Evolutionary conservation across 352 stramenopile genomes (phyloP).

Genomic region (Phytophthora aleatoria): DNA sequence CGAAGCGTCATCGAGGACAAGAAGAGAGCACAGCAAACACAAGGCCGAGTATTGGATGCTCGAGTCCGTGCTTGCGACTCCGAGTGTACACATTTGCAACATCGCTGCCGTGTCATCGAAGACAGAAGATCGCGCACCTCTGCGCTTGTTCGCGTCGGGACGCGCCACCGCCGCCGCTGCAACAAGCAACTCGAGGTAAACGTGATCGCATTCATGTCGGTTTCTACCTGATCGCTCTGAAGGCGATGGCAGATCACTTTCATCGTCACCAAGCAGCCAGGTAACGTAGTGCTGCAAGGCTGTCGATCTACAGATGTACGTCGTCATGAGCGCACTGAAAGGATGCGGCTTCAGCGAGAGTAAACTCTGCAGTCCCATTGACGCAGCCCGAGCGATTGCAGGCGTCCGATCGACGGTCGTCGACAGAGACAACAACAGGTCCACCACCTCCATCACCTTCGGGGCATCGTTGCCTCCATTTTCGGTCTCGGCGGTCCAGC

Average conservation of each 20-base stretch:
- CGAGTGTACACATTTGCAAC: constrained; percentile 29
- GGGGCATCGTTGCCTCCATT: constrained; percentile 9
- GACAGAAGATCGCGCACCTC: constrained; percentile 19
- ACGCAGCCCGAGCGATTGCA: constrained; percentile 14
- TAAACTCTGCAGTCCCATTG: constrained; percentile 19
- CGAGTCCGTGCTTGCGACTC: constrained; percentile 12
- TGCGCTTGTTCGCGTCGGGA: constrained; percentile 11
- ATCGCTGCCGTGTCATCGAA: constrained; percentile 30
- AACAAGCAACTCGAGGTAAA: constrained; percentile 28
- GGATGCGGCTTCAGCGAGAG: constrained; percentile 16
- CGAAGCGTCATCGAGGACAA: constrained; percentile 23
- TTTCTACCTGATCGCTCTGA: not conserved
- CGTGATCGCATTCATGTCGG: constrained; percentile 10
- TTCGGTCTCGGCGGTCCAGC: not conserved
- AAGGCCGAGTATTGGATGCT: constrained; percentile 27
- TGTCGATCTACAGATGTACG: constrained; percentile 29
- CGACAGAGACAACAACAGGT: constrained; percentile 30
- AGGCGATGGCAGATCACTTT: not conserved
- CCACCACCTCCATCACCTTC: constrained; percentile 29
- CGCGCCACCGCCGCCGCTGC: constrained; percentile 14
- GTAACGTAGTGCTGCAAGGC: constrained; percentile 20
- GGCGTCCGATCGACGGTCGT: constrained; percentile 12
- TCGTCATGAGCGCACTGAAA: constrained; percentile 24
- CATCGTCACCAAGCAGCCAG: constrained; percentile 15
- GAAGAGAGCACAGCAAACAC: constrained; percentile 24